Evolutionary conservation across 2,329 filamentous ascomycete species (phyloP).

Genomic region (Clonostachys rosea): DNA sequence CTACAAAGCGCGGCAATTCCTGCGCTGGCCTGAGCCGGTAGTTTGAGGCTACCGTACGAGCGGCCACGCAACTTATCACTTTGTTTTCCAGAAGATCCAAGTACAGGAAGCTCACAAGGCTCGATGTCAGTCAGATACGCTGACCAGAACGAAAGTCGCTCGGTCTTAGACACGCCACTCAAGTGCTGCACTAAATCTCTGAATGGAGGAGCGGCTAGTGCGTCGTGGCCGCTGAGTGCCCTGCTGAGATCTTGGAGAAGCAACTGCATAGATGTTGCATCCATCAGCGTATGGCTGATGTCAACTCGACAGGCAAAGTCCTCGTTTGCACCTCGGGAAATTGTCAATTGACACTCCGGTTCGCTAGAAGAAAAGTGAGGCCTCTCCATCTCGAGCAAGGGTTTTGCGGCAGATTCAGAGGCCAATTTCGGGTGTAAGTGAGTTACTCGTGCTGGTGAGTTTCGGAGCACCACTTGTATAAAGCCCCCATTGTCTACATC

Average conservation of each 20-base stretch:
- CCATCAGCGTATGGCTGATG: constrained; percentile 1
- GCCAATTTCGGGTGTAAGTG: no score
- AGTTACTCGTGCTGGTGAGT: no score
- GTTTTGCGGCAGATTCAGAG: no score
- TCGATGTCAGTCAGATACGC: constrained; percentile 8
- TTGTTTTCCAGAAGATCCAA: not conserved
- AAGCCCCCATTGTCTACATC: constrained; percentile 9
- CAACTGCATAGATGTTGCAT: not conserved
- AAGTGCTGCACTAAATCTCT: no score
- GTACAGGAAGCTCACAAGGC: constrained; percentile 5
- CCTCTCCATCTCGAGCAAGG: not conserved
- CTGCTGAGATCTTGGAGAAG: no score
- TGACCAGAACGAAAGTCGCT: constrained; percentile 8
- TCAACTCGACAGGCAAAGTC: constrained; percentile 1
- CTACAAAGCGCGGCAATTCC: not conserved
- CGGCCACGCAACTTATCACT: no score
- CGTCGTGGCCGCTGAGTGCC: no score
- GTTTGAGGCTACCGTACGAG: no score
- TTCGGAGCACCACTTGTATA: no score
- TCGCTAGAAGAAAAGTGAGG: not conserved
- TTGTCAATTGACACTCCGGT: not conserved
- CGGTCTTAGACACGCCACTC: no score
- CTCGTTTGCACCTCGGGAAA: constrained; percentile 5
- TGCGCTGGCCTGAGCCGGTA: no score
- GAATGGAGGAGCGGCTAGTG: no score